phyloP scores from a whole-genome alignment of 257 asterid species.

The Oldenlandia corymbosa region DNA sequence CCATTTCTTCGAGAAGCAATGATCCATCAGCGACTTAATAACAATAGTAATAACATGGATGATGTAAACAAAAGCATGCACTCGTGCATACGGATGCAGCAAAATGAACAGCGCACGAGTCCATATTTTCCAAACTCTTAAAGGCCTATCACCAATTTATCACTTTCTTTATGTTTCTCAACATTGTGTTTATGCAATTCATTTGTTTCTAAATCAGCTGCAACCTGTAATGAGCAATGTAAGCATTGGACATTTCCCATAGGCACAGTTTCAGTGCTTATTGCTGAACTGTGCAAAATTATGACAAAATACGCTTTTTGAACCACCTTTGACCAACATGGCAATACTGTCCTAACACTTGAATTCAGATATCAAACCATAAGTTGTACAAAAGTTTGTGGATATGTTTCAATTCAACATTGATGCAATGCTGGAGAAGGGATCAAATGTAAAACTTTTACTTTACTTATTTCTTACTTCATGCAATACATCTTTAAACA shows the following conservation, averaged over 20 bases:
- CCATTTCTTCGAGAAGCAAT: not conserved
- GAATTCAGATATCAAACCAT: not conserved
- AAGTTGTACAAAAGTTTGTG: not conserved
- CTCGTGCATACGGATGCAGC: not conserved
- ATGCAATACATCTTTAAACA: not conserved
- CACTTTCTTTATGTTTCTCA: not conserved
- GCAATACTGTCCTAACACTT: not conserved
- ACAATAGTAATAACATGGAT: not conserved
- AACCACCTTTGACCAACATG: not conserved
- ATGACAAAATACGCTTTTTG: not conserved
- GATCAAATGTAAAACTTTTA: too few species aligned
- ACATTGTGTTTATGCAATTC: not conserved
- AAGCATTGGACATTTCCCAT: not conserved
- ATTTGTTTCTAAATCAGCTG: not conserved
- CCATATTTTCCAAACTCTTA: not conserved
- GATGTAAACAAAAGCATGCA: not conserved
- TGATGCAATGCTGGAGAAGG: not conserved
- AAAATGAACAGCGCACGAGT: not conserved
- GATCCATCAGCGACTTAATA: not conserved
- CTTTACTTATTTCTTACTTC: too few species aligned
- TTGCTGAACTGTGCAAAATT: too few species aligned
- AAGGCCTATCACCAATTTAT: not conserved
- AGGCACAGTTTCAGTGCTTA: too few species aligned
- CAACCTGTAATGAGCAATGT: not conserved
- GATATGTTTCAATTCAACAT: not conserved